These are phyloP conservation scores for Calendula officinalis DNA, from an alignment of 129 eudicot species.

Conservation along the genomic window DNA sequence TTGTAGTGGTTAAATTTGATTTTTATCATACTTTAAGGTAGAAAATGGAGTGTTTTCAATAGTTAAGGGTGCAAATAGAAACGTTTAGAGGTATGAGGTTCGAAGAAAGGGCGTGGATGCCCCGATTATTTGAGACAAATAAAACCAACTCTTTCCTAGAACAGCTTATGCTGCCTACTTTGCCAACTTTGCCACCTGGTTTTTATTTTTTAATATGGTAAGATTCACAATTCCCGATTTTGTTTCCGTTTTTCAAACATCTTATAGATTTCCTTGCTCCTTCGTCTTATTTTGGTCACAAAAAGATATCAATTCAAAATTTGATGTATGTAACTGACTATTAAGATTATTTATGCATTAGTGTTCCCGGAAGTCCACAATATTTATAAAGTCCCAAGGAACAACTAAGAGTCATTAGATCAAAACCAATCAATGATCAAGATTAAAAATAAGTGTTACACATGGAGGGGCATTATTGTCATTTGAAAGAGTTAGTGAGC, in stretches of 20 bases:
- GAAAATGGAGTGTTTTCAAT: constrained; percentile 14
- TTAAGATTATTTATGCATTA: too few relatives aligned
- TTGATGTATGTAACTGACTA: too few relatives aligned
- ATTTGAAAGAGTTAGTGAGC: too few relatives aligned
- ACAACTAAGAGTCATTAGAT: too few relatives aligned
- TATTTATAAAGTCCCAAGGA: too few relatives aligned
- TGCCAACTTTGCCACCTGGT: constrained; percentile 12
- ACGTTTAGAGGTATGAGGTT: constrained; percentile 10
- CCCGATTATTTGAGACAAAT: constrained; percentile 11
- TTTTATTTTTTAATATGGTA: constrained; percentile 6
- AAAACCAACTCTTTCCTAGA: constrained; percentile 26
- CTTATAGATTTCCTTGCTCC: constrained; percentile 23
- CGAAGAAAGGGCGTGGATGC: constrained; percentile 26
- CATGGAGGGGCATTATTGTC: too few relatives aligned
- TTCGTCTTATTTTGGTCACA: constrained; percentile 18
- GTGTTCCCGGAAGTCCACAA: too few relatives aligned
- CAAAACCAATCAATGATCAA: too few relatives aligned
- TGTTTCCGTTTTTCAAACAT: constrained; percentile 34
- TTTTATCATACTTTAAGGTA: not conserved
- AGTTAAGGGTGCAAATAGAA: constrained; percentile 14
- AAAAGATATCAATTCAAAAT: not conserved
- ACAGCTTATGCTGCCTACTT: constrained; percentile 6
- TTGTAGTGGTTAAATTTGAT: not conserved
- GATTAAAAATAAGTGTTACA: too few relatives aligned
- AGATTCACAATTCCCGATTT: constrained; percentile 30